phyloP scores from a whole-genome alignment of 352 stramenopile species.

The Pythium grandisporangium region DNA sequence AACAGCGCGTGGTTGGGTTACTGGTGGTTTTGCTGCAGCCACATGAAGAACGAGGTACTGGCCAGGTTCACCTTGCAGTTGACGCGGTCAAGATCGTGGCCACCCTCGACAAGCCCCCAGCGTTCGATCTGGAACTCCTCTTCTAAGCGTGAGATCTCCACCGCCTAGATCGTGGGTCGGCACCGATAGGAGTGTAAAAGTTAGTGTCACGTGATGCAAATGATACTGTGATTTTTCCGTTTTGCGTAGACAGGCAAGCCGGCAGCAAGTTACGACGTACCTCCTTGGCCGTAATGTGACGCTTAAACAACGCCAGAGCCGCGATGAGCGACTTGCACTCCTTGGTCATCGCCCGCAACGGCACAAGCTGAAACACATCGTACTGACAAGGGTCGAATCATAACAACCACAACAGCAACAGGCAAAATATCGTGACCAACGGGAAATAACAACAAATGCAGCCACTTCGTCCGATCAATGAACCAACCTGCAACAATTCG shows the following conservation, averaged over 20 bases:
- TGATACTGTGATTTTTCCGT: too few relatives aligned
- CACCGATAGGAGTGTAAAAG: too few relatives aligned
- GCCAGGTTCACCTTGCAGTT: slow-evolving; percentile 79
- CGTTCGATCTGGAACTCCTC: slow-evolving; percentile 86
- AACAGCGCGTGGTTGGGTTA: slow-evolving; percentile 7
- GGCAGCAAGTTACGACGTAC: slow-evolving; percentile 1
- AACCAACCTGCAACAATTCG: slow-evolving; percentile 49
- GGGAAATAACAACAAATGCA: too few relatives aligned
- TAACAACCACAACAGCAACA: not conserved
- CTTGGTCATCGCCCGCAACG: slow-evolving; percentile 65
- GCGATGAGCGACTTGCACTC: slow-evolving; percentile 88
- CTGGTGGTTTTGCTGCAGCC: slow-evolving; percentile 66
- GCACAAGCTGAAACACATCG: slow-evolving; percentile 66
- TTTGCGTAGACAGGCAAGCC: not conserved
- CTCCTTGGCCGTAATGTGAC: slow-evolving; percentile 78
- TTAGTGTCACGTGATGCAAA: too few relatives aligned
- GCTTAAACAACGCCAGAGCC: slow-evolving; percentile 71
- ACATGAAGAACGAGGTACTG: slow-evolving; percentile 80
- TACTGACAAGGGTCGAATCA: too few relatives aligned
- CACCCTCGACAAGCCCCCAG: slow-evolving; percentile 84
- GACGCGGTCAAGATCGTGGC: slow-evolving; percentile 83
- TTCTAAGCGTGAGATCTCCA: slow-evolving; percentile 75
- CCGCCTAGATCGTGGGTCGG: too few relatives aligned
- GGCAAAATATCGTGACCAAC: too few relatives aligned
- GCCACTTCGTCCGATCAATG: too few relatives aligned